Evolutionary conservation across 495 filamentous ascomycete genomes (phyloP), one percentile per base, ranked within the genome.

Genomic region (Annulohypoxylon moriforme): DNA sequence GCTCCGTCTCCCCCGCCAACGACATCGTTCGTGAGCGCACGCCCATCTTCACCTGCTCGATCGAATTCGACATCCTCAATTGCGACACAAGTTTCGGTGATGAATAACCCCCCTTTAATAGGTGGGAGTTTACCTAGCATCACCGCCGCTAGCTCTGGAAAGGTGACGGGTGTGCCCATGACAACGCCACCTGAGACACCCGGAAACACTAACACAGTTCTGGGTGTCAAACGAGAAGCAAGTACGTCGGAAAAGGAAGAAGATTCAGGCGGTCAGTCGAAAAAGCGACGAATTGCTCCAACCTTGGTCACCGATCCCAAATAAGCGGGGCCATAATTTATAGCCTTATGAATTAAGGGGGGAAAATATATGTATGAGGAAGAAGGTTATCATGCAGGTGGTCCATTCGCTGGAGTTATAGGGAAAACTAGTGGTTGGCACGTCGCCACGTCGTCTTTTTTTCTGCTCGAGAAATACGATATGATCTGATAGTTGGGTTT

Each of bases 51-150:
- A 24, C 93, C 93, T 14, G 87, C 92, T 1, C 85, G 95, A 42
- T 95, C 94, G 1, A 96, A 92, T 68, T 97, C 96, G 8, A 86
- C 90, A 4, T 94, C 93, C 2, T 97, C 94, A n/a, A 85, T 94
- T 14, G 86, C 89, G 8, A 96, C 93, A 0, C 81, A 84, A 47
- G 64, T 81, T 11, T 85, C 85, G 1, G 73, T 81, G 18, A 85
- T 92, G 55, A 94, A 87, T 77, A 95, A 97, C 68, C 93, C 93
- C 10, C 91, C 92, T 0, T 87, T 93, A 2, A 93, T 90, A 14
- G 82, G 90, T 7, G 90, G 92, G 5, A 89, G 85, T 69, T 86
- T 96, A 20, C 93, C 93, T 0, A 84, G 89, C 61, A 91, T 96
- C 29, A 86, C 91, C 29, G 92, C 92, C 24, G 80, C 89, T 5